These are phyloP conservation scores for Pseudogymnoascus pannorum DNA, from an alignment of 2,329 filamentous ascomycete species.

Conservation along the genomic window DNA sequence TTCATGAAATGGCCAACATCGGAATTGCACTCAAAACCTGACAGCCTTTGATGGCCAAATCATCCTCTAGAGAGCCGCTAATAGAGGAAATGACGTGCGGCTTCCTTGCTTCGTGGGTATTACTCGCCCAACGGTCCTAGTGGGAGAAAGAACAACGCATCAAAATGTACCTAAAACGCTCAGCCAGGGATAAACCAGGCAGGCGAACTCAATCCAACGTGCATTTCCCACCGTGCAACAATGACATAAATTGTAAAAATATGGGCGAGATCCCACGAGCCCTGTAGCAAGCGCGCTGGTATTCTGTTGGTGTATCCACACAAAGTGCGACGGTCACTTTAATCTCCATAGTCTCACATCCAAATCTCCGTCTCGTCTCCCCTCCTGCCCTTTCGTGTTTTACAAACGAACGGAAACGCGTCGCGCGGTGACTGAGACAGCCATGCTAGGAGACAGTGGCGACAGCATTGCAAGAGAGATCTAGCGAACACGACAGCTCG, in stretches of 20 bases:
- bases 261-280: not conserved
- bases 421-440: slow-evolving; percentile 7
- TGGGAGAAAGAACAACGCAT: slow-evolving; percentile 7
- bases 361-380: slow-evolving; percentile 5
- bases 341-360: slow-evolving; percentile 8
- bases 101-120: not conserved
- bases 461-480: not conserved
- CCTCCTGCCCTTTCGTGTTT: not conserved
- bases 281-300: not conserved
- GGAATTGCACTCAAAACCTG: not conserved
- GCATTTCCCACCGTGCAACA: slow-evolving; percentile 6
- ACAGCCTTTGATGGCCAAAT: not conserved
- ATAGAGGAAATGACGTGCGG: not conserved
- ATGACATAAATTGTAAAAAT: slow-evolving; percentile 5
- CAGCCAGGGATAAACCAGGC: not conserved
- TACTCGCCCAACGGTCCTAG: slow-evolving; percentile 1
- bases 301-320: not conserved
- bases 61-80: not conserved
- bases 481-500: not conserved
- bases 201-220: slow-evolving; percentile 5
- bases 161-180: not conserved
- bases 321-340: not conserved
- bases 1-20: not conserved
- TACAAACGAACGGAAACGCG: slow-evolving; percentile 7
- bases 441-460: not conserved